phyloP scores from a whole-genome alignment of 345 rosid genomes.

The Brassica rapa region DNA sequence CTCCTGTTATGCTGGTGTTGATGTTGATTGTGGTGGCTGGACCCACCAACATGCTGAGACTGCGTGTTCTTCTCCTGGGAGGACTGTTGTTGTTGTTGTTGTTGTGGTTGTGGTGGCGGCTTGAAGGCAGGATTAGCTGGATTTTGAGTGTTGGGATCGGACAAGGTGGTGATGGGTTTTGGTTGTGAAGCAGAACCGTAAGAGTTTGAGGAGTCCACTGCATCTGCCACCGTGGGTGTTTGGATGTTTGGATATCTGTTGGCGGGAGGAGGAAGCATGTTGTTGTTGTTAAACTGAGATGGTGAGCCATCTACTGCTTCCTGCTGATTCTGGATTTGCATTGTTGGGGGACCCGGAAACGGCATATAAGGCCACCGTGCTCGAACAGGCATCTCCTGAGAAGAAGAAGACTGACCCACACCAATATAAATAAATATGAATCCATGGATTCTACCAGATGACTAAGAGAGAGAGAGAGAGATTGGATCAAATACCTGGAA shows the following conservation, averaged over 20 bases:
- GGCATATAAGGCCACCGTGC: slow-evolving; percentile 87
- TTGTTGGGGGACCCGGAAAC: slow-evolving; percentile 51
- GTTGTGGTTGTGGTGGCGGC: background rate
- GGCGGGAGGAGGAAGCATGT: slow-evolving; percentile 53
- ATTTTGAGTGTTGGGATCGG: slow-evolving; percentile 43
- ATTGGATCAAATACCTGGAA: slow-evolving; percentile 67
- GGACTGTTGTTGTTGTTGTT: slow-evolving; percentile 34
- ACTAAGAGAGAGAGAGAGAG: background rate
- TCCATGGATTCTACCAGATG: no score
- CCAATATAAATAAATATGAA: no score
- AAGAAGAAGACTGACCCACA: slow-evolving; percentile 60
- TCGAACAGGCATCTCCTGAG: slow-evolving; percentile 72
- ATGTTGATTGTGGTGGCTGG: slow-evolving; percentile 44
- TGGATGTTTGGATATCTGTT: slow-evolving; percentile 55
- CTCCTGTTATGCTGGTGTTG: slow-evolving; percentile 50
- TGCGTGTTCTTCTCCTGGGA: slow-evolving; percentile 55
- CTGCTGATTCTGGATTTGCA: slow-evolving; percentile 67
- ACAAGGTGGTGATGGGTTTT: slow-evolving; percentile 30
- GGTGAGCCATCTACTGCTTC: slow-evolving; percentile 49
- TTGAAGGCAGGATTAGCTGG: slow-evolving; percentile 42
- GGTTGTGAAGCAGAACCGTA: slow-evolving; percentile 37
- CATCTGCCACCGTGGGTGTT: slow-evolving; percentile 48
- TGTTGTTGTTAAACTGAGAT: slow-evolving; percentile 60
- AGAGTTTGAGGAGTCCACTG: slow-evolving; percentile 59
- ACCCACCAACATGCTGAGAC: slow-evolving; percentile 51